Percentiles rank a stretch among this genome's conserved stretches.
These are phyloP conservation scores for Zygoascus meyerae DNA, from an alignment of 1,139 yeast genomes.

Conservation along the genomic window DNA sequence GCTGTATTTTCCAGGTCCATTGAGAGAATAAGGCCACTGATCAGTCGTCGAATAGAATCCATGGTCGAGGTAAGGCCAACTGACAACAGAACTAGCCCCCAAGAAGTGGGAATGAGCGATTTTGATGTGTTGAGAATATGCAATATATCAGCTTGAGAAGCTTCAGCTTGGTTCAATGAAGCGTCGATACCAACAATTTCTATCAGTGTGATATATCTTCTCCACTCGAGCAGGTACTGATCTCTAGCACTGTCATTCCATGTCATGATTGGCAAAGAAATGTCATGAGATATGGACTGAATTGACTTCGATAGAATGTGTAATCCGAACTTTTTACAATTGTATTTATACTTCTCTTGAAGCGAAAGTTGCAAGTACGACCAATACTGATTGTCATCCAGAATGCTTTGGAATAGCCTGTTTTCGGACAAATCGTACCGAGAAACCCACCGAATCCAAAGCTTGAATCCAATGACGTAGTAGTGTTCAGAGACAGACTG, in stretches of 20 bases:
- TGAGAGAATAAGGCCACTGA: conserved; percentile 52
- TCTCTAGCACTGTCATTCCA: conserved; percentile 41
- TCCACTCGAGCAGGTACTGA: conserved; percentile 54
- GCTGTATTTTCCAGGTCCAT: conserved; percentile 45
- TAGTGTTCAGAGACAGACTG: conserved; percentile 4
- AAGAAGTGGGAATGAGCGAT: conserved; percentile 51
- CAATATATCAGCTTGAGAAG: conserved; percentile 62
- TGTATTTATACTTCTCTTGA: conserved; percentile 49
- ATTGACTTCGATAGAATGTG: conserved; percentile 62
- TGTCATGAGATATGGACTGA: conserved; percentile 38
- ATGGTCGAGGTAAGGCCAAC: conserved; percentile 74
- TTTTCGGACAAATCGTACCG: conserved; percentile 21
- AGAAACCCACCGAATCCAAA: conserved; percentile 27
- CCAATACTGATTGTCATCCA: conserved; percentile 53
- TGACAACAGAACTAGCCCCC: conserved; percentile 69
- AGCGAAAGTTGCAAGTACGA: conserved; percentile 50
- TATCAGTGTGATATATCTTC: conserved; percentile 62
- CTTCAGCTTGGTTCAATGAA: conserved; percentile 79
- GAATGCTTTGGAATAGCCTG: conserved; percentile 32
- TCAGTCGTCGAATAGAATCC: conserved; percentile 70
- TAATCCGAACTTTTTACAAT: conserved; percentile 64
- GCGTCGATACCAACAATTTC: conserved; percentile 83
- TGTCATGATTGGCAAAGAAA: conserved; percentile 36
- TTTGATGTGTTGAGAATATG: conserved; percentile 48
- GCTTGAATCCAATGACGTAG: conserved; percentile 19